A percentile compares a stretch with the other conserved stretches of the same genome.
phyloP scores from a whole-genome alignment of 202 grass and related monocot genomes.

The Panicum hallii region DNA sequence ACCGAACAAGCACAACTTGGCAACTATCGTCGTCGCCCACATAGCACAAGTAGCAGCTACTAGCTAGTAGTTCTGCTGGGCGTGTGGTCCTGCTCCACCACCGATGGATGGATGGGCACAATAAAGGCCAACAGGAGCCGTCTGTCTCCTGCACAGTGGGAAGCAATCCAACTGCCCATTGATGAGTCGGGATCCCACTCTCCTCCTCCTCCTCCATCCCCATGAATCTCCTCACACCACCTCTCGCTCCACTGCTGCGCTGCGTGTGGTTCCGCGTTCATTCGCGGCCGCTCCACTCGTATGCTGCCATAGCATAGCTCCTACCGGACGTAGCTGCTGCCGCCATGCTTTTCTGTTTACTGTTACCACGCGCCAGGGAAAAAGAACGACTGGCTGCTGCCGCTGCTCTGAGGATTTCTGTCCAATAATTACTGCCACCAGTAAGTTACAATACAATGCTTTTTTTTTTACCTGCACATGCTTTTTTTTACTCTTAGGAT shows the following conservation, averaged over 20 bases:
- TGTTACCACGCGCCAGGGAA: neutral
- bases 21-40: neutral
- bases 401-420: neutral
- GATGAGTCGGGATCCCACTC: slow-evolving; percentile 10
- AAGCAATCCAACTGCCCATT: slow-evolving; percentile 30
- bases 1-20: too few relatives aligned
- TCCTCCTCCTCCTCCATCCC: neutral
- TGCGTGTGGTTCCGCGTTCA: neutral
- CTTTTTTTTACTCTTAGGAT: too few relatives aligned
- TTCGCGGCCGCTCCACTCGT: neutral
- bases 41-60: neutral
- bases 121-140: slow-evolving; percentile 35
- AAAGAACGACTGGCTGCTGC: neutral
- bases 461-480: neutral
- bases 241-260: neutral
- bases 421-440: neutral
- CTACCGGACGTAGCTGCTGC: neutral
- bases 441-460: too few relatives aligned
- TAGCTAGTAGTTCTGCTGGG: neutral
- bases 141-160: slow-evolving; percentile 39
- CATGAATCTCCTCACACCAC: too few relatives aligned
- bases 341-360: slow-evolving; percentile 6
- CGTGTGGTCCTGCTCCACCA: neutral
- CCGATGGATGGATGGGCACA: slow-evolving; percentile 4
- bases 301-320: too few relatives aligned